Percentiles rank a stretch among this genome's conserved stretches.
These are phyloP conservation scores for Phytophthora litchii DNA, from an alignment of 352 stramenopile species.

Conservation along the genomic window DNA sequence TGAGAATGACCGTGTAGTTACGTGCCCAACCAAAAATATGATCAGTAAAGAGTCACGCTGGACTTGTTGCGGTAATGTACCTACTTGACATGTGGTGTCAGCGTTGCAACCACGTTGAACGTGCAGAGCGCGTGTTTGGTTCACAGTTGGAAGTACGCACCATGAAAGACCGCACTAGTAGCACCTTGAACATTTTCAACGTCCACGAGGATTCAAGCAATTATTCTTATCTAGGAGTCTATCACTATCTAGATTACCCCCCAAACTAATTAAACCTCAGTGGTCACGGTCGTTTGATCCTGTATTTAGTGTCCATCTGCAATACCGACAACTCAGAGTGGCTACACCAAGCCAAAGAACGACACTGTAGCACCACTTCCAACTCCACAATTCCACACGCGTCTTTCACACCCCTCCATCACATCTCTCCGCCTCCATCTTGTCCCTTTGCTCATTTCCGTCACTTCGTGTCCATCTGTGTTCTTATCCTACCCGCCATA, in stretches of 20 bases:
- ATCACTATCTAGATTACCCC: neutral
- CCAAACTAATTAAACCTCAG: constrained; percentile 20
- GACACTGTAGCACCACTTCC: neutral
- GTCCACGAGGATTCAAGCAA: too few relatives aligned
- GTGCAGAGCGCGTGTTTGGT: too few relatives aligned
- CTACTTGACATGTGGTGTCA: too few relatives aligned
- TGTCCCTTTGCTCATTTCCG: neutral
- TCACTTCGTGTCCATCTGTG: neutral
- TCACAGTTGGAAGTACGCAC: too few relatives aligned
- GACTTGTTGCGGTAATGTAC: too few relatives aligned
- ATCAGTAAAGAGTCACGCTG: too few relatives aligned
- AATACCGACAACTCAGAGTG: constrained; percentile 17
- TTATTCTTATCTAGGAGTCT: neutral
- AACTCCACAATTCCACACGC: neutral
- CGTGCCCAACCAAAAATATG: too few relatives aligned
- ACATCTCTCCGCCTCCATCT: constrained; percentile 1
- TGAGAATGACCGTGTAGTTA: too few relatives aligned
- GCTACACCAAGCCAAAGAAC: neutral
- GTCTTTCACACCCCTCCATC: neutral
- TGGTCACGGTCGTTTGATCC: constrained; percentile 8
- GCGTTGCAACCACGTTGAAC: too few relatives aligned
- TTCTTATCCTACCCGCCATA: constrained; percentile 4
- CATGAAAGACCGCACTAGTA: too few relatives aligned
- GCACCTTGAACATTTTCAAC: too few relatives aligned
- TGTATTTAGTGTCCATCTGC: constrained; percentile 5